Conservation (phyloP, 805 yeast genomes). For the Sugiyamaella mastotermitis region DNA sequence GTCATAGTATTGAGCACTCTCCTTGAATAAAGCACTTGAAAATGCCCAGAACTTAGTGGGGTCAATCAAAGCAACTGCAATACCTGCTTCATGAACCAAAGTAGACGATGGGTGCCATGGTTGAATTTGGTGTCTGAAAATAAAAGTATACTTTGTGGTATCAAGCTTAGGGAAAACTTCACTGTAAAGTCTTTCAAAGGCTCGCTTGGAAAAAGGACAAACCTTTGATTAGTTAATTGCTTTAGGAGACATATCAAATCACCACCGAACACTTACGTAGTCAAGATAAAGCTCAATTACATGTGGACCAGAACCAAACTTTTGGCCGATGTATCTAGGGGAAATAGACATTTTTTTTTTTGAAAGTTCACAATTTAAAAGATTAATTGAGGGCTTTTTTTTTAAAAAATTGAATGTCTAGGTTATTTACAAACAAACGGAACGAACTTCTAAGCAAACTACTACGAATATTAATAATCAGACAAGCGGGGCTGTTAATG, state of each 20-base stretch:
- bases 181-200: constrained; percentile 50
- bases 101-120: constrained; percentile 85
- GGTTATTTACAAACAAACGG: no score
- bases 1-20: constrained; percentile 55
- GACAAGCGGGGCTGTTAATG: no score
- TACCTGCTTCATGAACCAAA: constrained; percentile 60
- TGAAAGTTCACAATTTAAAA: no score
- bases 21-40: constrained; percentile 49
- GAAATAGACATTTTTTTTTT: constrained; percentile 20
- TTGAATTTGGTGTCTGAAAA: constrained; percentile 71
- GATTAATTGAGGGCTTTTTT: no score
- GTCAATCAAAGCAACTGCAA: constrained; percentile 55
- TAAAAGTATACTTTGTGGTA: constrained; percentile 50
- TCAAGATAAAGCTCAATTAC: constrained; percentile 63
- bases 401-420: no score
- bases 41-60: constrained; percentile 54
- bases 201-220: constrained; percentile 69
- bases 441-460: no score
- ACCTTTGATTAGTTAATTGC: no score
- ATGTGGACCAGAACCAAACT: constrained; percentile 24
- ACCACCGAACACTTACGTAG: no score
- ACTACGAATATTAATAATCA: no score
- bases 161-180: constrained; percentile 48
- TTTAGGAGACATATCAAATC: no score
- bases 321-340: constrained; percentile 18